These are phyloP conservation scores for Inga leiocalycina DNA, from an alignment of 306 rosid genomes.

Conservation along the genomic window DNA sequence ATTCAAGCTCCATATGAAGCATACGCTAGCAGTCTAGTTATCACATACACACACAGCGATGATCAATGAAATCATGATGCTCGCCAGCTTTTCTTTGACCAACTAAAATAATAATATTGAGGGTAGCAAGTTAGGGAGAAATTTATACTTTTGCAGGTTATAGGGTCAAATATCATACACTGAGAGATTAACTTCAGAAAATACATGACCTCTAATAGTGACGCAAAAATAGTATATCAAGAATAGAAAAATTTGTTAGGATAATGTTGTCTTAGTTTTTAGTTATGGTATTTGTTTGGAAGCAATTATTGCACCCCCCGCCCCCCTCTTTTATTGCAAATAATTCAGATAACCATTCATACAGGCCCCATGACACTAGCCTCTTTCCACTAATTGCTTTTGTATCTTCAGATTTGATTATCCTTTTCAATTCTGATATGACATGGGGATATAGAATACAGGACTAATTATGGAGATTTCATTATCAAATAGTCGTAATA, in stretches of 20 bases:
- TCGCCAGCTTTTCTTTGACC: conserved; percentile 27
- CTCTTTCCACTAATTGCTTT: conserved; percentile 30
- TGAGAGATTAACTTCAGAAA: conserved; percentile 9
- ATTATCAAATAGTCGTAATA: conserved; percentile 37
- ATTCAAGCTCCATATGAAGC: neutral
- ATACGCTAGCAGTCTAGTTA: neutral
- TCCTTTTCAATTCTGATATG: conserved; percentile 39
- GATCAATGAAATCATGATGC: conserved; percentile 4
- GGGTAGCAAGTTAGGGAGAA: conserved; percentile 10
- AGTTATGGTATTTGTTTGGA: neutral
- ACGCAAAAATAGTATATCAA: neutral
- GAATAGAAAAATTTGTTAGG: neutral
- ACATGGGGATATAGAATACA: conserved; percentile 36
- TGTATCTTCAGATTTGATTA: conserved; percentile 32
- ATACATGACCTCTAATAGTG: neutral
- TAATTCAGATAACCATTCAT: conserved; percentile 27
- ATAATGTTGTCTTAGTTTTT: neutral
- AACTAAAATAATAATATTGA: conserved; percentile 27
- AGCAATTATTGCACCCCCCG: conserved; percentile 4
- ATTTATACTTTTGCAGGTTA: neutral
- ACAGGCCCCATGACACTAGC: conserved; percentile 35
- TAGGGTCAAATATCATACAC: neutral
- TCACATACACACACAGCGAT: conserved; percentile 20
- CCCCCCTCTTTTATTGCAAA: neutral
- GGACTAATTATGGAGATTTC: conserved; percentile 42